These are phyloP conservation scores for Arthroderma sp. DNA, from an alignment of 2,329 filamentous ascomycete species.

Conservation along the genomic window DNA sequence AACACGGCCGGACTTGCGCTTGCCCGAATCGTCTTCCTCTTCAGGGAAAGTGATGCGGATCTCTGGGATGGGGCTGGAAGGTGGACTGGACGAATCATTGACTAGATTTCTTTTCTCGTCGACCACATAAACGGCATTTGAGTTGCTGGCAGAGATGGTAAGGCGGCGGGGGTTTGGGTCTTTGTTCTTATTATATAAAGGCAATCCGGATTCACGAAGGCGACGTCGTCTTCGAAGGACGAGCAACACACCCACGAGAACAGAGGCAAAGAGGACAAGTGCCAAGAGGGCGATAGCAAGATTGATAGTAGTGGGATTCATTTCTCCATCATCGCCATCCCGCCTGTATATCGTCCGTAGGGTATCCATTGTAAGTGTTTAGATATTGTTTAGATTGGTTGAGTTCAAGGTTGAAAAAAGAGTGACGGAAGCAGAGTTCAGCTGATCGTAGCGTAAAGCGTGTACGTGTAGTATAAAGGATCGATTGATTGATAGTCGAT, in stretches of 20 bases:
- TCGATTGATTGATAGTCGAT: not conserved
- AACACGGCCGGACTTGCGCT: constrained; percentile 69
- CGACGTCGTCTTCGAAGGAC: constrained; percentile 57
- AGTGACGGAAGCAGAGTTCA: not conserved
- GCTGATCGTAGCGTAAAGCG: not conserved
- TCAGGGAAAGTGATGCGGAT: constrained; percentile 98
- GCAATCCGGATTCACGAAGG: constrained; percentile 41
- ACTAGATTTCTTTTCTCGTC: constrained; percentile 69
- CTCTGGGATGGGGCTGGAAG: constrained; percentile 76
- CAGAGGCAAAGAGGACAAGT: constrained; percentile 59
- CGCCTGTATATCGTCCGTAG: constrained; percentile 39
- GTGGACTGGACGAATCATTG: constrained; percentile 59
- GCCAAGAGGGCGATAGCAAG: constrained; percentile 68
- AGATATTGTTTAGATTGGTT: not conserved
- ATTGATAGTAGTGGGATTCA: constrained; percentile 54
- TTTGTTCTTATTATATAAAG: constrained; percentile 51
- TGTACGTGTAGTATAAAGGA: not conserved
- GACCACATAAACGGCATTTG: constrained; percentile 62
- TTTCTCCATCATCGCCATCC: constrained; percentile 33
- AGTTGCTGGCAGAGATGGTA: constrained; percentile 41
- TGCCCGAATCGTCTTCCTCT: constrained; percentile 66
- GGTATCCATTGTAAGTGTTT: constrained; percentile 22
- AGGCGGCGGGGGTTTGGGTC: constrained; percentile 42
- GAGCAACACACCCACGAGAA: constrained; percentile 55
- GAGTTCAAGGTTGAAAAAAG: not conserved